Percentiles rank a stretch among this genome's conserved stretches.
Conservation (phyloP, 805 yeast species). For the Sugiyamaella marilandica region DNA sequence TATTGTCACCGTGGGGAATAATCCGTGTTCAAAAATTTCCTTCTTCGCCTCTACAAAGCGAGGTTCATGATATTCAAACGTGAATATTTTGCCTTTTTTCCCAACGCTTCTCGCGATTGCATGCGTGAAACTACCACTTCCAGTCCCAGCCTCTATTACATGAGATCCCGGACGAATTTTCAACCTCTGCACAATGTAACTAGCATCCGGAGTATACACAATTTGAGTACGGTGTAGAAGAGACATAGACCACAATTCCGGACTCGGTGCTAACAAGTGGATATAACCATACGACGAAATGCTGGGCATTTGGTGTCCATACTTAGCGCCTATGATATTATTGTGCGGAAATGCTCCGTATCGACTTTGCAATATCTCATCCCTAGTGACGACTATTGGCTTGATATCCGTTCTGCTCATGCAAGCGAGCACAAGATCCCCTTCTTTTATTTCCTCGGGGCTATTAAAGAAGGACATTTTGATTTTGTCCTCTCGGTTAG, state of each 20-base stretch:
- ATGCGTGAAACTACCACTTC: constrained; percentile 93
- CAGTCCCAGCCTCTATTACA: constrained; percentile 97
- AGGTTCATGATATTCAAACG: constrained; percentile 88
- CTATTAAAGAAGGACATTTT: constrained; percentile 46
- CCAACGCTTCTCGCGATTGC: constrained; percentile 79
- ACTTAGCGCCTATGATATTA: constrained; percentile 72
- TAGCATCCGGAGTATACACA: constrained; percentile 92
- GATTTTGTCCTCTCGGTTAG: background rate
- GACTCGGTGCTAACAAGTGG: constrained; percentile 83
- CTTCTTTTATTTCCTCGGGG: constrained; percentile 70
- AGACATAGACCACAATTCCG: constrained; percentile 95
- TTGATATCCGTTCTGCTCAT: constrained; percentile 74
- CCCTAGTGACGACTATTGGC: constrained; percentile 59
- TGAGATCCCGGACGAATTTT: constrained; percentile 66
- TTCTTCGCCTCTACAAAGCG: constrained; percentile 71
- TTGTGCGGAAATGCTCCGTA: constrained; percentile 87
- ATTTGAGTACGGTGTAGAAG: constrained; percentile 97
- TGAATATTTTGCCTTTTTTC: constrained; percentile 57
- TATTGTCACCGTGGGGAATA: constrained; percentile 52
- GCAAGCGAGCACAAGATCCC: constrained; percentile 83
- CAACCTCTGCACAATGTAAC: constrained; percentile 81
- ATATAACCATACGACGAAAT: constrained; percentile 72
- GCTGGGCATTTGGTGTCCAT: constrained; percentile 77
- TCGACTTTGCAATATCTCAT: constrained; percentile 69
- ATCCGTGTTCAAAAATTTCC: constrained; percentile 73